Evolutionary conservation across 345 rosid species (phyloP), one percentile per base, ranked within the genome.

Genomic region (Gossypium bickii): DNA sequence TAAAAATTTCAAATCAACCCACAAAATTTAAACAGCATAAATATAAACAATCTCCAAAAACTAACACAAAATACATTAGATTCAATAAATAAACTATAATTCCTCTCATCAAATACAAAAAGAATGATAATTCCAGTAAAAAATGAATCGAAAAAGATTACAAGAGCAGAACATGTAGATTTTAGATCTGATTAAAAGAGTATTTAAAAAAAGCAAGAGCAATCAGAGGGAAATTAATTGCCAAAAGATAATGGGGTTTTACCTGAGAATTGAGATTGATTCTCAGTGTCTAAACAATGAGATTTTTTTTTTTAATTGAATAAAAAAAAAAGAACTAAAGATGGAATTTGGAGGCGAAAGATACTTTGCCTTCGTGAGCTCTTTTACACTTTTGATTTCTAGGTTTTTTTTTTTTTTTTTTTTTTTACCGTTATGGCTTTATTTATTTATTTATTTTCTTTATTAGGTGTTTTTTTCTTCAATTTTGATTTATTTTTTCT

Each of bases 331-430:
- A 59, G 6, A 12, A 24, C 43, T 6, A 60, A 7, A 60, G 64
- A 24, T 2, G 12, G 63, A 60, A 59, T 25, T 59, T 12, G 63
- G 13, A 16, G 34, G 38, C 62, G 62, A 58, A 24, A 24, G 34
- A 24, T 58, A 24, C 12, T 24, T 59, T 59, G 24, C 15, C 16
- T 47, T 25, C 72, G 41, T 34, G 47, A 17, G 48, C 49, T 41
- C 51, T 64, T 41, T 2, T 2, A 34, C 16, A 1, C 17, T 38
- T 38, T 64, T 25, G 9, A 49, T 47, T 63, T 77, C 71, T 77
- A 76, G 82, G 76, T 77, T 70, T 82, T 77, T 10, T 20, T 20
- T 20, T 20, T 77, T 70, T 82, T 77, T 10, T 20, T 20, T 20
- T 20, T 20, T 12, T 48, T 48, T 12, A 78, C 79, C 72, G 56